phyloP scores from a whole-genome alignment of 208 protist species.

The Lotmaria passim region DNA sequence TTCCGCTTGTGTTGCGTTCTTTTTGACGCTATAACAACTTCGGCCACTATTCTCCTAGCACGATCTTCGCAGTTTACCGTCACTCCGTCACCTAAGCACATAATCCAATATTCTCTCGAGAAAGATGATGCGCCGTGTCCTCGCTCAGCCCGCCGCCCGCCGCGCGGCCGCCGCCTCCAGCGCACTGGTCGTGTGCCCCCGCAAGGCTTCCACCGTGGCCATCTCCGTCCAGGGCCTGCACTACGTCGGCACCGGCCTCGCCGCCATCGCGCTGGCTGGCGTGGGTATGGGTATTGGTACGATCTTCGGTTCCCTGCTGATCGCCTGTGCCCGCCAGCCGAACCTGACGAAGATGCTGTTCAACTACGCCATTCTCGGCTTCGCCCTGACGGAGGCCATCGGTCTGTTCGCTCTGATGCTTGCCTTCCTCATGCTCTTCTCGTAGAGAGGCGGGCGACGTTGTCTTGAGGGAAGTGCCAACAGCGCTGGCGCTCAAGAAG shows the following conservation, averaged over 20 bases:
- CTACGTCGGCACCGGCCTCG: constrained; percentile 81
- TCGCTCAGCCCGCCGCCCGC: constrained; percentile 46
- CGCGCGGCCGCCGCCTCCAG: constrained; percentile 40
- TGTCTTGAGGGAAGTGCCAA: too few species aligned
- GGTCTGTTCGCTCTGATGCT: too few species aligned
- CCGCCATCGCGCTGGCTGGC: constrained; percentile 72
- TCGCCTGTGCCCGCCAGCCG: constrained; percentile 78
- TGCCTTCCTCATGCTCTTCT: too few species aligned
- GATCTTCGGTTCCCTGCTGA: constrained; percentile 73
- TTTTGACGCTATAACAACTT: too few species aligned
- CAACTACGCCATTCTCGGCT: too few species aligned
- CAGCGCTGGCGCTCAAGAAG: too few species aligned
- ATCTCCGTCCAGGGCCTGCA: constrained; percentile 78
- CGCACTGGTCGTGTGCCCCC: constrained; percentile 43
- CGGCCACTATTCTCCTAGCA: neutral
- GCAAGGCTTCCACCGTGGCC: constrained; percentile 65
- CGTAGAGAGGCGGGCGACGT: too few species aligned
- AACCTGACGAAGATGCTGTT: constrained; percentile 82
- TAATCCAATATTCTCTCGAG: too few species aligned
- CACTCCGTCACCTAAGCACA: too few species aligned
- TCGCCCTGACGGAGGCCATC: too few species aligned
- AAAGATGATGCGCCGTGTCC: constrained; percentile 76
- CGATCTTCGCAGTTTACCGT: neutral
- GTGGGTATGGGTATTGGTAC: constrained; percentile 74
- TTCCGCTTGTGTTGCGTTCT: too few species aligned